Conservation (phyloP, 495 filamentous ascomycete genomes). For the Tuber microsphaerosporum region DNA sequence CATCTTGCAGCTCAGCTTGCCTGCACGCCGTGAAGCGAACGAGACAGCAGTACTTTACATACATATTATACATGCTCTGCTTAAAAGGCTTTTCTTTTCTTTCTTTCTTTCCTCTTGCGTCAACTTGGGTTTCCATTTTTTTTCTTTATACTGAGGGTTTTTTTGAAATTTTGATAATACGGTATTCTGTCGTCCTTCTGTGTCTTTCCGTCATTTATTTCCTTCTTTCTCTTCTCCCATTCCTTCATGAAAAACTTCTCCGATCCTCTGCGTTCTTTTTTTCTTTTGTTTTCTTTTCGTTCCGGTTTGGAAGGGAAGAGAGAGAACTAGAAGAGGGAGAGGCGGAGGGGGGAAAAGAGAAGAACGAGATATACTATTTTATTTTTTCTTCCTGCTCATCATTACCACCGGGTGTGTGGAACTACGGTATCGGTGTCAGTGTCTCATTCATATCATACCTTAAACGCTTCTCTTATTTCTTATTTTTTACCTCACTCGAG, state of each 20-base stretch:
- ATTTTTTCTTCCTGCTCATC: background rate
- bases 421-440: background rate
- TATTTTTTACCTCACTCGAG: background rate
- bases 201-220: conserved; percentile 17
- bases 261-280: conserved; percentile 4
- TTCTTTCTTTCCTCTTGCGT: conserved; percentile 34
- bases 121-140: conserved; percentile 17
- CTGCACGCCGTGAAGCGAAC: conserved; percentile 17
- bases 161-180: conserved; percentile 21
- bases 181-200: conserved; percentile 20
- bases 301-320: background rate
- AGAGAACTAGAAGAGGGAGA: conserved; percentile 8
- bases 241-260: background rate
- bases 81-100: conserved; percentile 21
- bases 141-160: conserved; percentile 10
- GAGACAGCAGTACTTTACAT: conserved; percentile 24
- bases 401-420: background rate
- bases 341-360: background rate
- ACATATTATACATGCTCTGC: conserved; percentile 17
- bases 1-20: conserved; percentile 29
- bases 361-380: conserved; percentile 1
- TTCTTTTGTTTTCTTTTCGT: conserved; percentile 6
- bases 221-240: conserved; percentile 9
- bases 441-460: background rate
- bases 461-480: background rate